Evolutionary conservation across 2,329 filamentous ascomycete species (phyloP), one percentile per base, ranked within the genome.

Genomic region (Chrysoporthe cubensis): DNA sequence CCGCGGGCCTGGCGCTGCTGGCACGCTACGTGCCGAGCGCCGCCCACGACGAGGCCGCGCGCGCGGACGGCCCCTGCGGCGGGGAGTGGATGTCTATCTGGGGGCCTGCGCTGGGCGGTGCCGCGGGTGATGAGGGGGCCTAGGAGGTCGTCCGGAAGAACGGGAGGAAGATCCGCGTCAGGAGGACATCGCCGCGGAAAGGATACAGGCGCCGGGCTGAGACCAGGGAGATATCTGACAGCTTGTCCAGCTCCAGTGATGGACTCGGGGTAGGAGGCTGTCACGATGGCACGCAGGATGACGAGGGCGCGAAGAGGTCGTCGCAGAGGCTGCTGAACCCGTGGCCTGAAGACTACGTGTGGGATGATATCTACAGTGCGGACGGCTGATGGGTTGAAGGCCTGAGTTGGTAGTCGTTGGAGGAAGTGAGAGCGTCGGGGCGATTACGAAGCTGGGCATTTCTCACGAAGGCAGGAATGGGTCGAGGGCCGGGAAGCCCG

Each of bases 11-110:
- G 57, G 78, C 79, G 61, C 78, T 83, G 32, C 75, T 87, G 62
- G 80, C 79, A 61, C 83, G 86, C 71, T 78, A 84, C 72, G 84
- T 84, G 73, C 86, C 86, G 3, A 69, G 71, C 54, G 78, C 82
- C 67, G 87, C 85, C 37, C 85, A 88, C 74, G 68, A 75, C 62
- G 78, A 79, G 14, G 85, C 85, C 7, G 80, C 78, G 48, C 76
- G 77, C 67, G 76, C 77, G 46, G 80, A 85, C 37, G 84, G 84
- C 13, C 77, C 77, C 11, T 78, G 86, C 21, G 77, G 78, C 40
- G 21, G 66, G 21, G 86, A 88, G 74, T 85, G 83, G 69, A 80
- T 88, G 65, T 84, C 84, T 6, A 81, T 88, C 8, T 88, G 86
- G 86, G 77, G 76, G 62, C 79, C 78, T 64, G 72, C 52, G 3